Base-by-base conservation (phyloP, 2,329 filamentous ascomycete genomes). In the Aspergillus clavatus region DNA sequence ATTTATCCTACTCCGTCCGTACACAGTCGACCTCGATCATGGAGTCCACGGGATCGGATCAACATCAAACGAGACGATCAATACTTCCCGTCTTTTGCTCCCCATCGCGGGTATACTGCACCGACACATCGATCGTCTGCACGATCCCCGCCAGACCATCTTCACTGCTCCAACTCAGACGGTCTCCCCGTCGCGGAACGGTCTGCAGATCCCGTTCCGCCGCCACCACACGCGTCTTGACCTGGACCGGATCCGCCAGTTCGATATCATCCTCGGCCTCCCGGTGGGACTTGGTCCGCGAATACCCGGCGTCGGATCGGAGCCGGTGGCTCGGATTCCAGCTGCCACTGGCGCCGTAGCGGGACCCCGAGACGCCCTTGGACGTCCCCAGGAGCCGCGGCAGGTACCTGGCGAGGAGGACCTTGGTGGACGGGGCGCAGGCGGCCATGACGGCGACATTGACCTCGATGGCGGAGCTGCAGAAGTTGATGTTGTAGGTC, bases 371-470 rank as follows among this genome's bases (percentile, higher is more conserved):
- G 2, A 21, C 53, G 22, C 48, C 44, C 21, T 26, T 40, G 5
- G 55, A 56, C 11, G 50, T 53, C 21, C 51, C 56, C 4, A 58
- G 53, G 0, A 58, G 38, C 8, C 38, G 42, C 12, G 56, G 56
- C 2, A 57, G 40, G 38, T 51, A 56, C 42, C 44, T 48, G 29
- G 28, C 45, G n/a, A 24, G 23, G 22, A 43, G 36, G 31, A 23
- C 6, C 42, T 63, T 65, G 46, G 62, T 46, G 1, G 58, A 56
- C 0, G 62, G 59, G 0, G 42, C 61, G 26, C 57, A 65, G 12
- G 60, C 62, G n/a, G 58, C 51, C 8, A 65, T 43, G 5, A 63
- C 54, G 4, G 60, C 61, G 10, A 62, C 45, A 16, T 61, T 55
- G 24, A 59, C 53, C 49, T 65, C 62, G n/a, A 65, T 42, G 12